phyloP scores from a whole-genome alignment of 179 eudicot species.

The Drosera spatulata region DNA sequence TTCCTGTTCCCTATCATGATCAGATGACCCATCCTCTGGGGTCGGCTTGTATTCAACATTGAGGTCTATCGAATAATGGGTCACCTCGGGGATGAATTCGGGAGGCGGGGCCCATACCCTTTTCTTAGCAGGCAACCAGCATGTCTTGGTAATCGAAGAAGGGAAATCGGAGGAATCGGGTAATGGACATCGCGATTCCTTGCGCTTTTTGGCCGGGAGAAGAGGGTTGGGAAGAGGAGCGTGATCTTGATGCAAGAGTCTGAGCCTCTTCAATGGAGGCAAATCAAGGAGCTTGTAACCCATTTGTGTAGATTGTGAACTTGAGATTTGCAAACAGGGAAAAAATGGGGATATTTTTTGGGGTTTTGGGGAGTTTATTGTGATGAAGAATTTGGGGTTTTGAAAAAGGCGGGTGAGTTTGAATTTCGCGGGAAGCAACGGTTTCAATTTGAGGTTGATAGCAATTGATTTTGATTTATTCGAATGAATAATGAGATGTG shows the following conservation, averaged over 20 bases:
- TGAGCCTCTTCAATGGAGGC: slow-evolving; percentile 74
- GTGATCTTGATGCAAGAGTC: slow-evolving; percentile 36
- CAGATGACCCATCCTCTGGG: neutral
- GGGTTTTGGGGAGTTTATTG: no score
- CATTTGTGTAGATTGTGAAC: slow-evolving; percentile 16
- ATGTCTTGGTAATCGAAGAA: slow-evolving; percentile 12
- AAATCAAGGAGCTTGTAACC: slow-evolving; percentile 34
- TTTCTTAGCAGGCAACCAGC: slow-evolving; percentile 65
- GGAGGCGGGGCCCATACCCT: slow-evolving; percentile 62
- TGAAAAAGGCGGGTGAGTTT: no score
- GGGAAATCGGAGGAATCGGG: slow-evolving; percentile 4
- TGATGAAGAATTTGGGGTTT: no score
- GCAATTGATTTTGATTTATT: no score
- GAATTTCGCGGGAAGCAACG: no score
- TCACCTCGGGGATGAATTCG: slow-evolving; percentile 9
- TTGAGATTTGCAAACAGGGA: no score
- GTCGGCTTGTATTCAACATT: slow-evolving; percentile 46
- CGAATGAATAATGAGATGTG: no score
- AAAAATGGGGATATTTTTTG: no score
- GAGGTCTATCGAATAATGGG: slow-evolving; percentile 35
- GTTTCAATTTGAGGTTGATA: no score
- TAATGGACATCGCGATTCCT: slow-evolving; percentile 15
- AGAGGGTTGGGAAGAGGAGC: neutral
- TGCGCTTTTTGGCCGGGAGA: slow-evolving; percentile 76
- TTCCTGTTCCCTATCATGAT: no score